phyloP scores from a whole-genome alignment of 2,329 filamentous ascomycete genomes.

The Aschersonia sp. region DNA sequence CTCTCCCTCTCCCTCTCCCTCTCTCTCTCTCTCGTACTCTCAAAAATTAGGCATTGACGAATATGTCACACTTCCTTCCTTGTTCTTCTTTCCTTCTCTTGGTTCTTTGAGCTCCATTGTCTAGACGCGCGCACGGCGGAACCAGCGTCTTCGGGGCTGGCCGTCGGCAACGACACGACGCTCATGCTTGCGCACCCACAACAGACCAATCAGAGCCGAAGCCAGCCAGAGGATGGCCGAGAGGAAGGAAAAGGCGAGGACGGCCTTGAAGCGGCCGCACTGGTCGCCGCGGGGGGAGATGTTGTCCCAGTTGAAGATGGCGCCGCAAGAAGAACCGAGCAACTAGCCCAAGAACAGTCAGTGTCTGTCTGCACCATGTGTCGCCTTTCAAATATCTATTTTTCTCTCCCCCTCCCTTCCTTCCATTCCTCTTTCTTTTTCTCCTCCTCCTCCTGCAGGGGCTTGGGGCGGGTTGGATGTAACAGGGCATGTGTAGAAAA shows the following conservation, averaged over 20 bases:
- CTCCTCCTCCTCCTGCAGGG: neutral
- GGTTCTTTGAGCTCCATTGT: neutral
- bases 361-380: too few relatives aligned
- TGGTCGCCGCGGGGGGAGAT: slow-evolving; percentile 31
- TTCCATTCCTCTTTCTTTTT: too few relatives aligned
- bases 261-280: slow-evolving; percentile 57
- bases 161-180: slow-evolving; percentile 15
- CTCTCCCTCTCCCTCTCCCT: too few relatives aligned
- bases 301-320: slow-evolving; percentile 44
- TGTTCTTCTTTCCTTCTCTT: too few relatives aligned
- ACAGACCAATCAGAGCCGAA: slow-evolving; percentile 42
- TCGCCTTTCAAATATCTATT: too few relatives aligned
- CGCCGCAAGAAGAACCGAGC: slow-evolving; percentile 34
- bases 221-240: slow-evolving; percentile 57
- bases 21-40: too few relatives aligned
- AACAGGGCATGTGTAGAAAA: too few relatives aligned
- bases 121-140: slow-evolving; percentile 27
- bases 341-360: slow-evolving; percentile 12
- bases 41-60: too few relatives aligned
- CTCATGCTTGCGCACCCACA: slow-evolving; percentile 33
- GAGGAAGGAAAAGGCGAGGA: slow-evolving; percentile 58
- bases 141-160: slow-evolving; percentile 23
- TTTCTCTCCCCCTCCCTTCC: neutral
- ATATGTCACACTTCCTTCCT: too few relatives aligned
- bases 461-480: too few relatives aligned